Evolutionary conservation across 345 rosid genomes (phyloP).

Genomic region (Salix caprea): DNA sequence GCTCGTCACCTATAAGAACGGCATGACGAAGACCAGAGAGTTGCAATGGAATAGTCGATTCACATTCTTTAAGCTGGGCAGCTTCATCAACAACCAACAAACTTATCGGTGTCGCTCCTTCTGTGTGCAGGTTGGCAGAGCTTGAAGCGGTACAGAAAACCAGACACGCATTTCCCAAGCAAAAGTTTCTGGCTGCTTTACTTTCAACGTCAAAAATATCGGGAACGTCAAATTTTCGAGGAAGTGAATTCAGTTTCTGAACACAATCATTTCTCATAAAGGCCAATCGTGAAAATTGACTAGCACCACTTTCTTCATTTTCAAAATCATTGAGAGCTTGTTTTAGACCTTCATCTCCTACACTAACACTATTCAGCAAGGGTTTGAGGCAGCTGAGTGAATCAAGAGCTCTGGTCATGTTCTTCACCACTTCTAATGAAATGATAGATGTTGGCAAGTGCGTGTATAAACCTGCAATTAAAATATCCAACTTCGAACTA

Average conservation of each 20-base stretch:
- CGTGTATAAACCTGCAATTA: background rate
- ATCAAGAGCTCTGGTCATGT: background rate
- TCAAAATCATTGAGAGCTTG: background rate
- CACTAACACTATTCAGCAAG: background rate
- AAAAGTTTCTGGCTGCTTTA: background rate
- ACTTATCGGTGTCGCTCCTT: slow-evolving; percentile 11
- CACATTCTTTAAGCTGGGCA: slow-evolving; percentile 56
- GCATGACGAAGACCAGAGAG: slow-evolving; percentile 40
- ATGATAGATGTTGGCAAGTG: slow-evolving; percentile 2
- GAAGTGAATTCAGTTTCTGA: slow-evolving; percentile 8
- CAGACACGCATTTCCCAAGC: slow-evolving; percentile 29
- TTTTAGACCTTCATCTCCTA: background rate
- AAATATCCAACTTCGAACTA: background rate
- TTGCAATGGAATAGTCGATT: slow-evolving; percentile 45
- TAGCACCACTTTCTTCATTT: background rate
- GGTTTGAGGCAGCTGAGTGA: background rate
- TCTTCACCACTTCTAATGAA: background rate
- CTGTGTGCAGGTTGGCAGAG: slow-evolving; percentile 30
- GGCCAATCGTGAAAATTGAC: background rate
- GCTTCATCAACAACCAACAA: slow-evolving; percentile 52
- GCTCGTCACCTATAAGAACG: slow-evolving; percentile 45
- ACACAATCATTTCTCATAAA: background rate
- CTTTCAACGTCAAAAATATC: background rate
- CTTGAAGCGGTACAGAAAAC: slow-evolving; percentile 47
- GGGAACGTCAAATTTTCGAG: background rate